Evolutionary conservation across 164 flowering plant species (phyloP), one percentile per base, ranked within the genome.

Genomic region (Vitis cinerea): DNA sequence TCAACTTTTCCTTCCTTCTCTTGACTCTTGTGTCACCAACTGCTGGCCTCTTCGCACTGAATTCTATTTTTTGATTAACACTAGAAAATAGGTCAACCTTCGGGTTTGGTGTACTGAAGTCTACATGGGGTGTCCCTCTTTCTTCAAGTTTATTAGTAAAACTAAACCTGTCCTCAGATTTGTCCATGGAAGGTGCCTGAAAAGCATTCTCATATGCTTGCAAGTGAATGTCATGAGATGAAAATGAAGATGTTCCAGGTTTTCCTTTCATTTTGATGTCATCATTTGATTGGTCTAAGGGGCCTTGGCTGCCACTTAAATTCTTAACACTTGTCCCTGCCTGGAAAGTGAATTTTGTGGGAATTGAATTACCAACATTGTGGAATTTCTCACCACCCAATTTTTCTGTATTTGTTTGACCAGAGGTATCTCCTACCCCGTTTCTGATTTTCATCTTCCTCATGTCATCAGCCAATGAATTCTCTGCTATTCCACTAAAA

Each of bases 1-100:
- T 86, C 75, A 68, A 47, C 70, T 86, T 86, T 50, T 83, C 91
- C 74, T 70, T 83, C 66, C 68, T 88, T 72, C 83, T 84, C 81
- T 80, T 92, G 29, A 64, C 68, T 60, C 68, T 78, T 0, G 66
- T 10, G 65, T 62, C 81, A 72, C 80, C 83, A 50, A 16, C 17
- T 17, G 79, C 56, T 63, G 77, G 86, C 71, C 64, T 80, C 67
- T 77, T 89, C n/a, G 89, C 61, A 68, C 64, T 76, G 50, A 82
- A 83, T 54, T 85, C 87, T 53, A 83, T 10, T 56, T 78, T 85
- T 64, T 75, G 78, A 68, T 73, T 75, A 16, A 72, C 17, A 11
- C 81, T 82, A 77, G 80, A 71, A 50, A 79, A 74, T 3, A 77
- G 14, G 58, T 72, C 72, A 16, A 60, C 76, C 62, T 72, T 80